Evolutionary conservation across 169 alveolate genomes (phyloP), one percentile per base, ranked within the genome.

Genomic region (Plasmodium berghei): DNA sequence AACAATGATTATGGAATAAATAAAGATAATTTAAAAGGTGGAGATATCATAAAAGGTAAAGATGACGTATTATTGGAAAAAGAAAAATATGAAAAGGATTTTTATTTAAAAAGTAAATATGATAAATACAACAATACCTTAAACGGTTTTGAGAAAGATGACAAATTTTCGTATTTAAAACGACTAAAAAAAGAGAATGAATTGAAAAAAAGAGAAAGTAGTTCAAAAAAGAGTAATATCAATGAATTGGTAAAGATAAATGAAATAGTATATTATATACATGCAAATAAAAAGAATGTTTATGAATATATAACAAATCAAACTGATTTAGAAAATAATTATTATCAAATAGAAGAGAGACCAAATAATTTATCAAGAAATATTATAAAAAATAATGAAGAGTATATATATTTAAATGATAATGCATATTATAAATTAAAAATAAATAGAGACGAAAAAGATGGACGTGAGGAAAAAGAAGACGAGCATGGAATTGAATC

Each of bases 271-370:
- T 80, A 66, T 80, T 80, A 80, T 70, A 66, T 80, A 34, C 90
- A 80, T 70, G 90, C 90, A 9, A 80, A 80, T 24, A 80, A 67
- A 48, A 80, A 64, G 24, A 80, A 80, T 80, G 83, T 80, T 18
- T 80, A 80, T 80, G 90, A 80, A 66, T 80, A 80, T 67, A 66
- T 80, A 66, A 80, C 67, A 18, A 80, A 80, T 40, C 90, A 80
- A 64, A 80, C 72, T 0, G 90, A 80, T 80, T 66, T 80, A 67
- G 90, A 80, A 61, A 80, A 80, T 58, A 80, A 56, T 42, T 80
- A 80, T 66, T 80, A 80, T 80, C 90, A 80, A 70, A 80, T 80
- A 26, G 90, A 80, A n/a, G 90, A 80, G 63, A 80, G 66, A 48
- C 90, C 90, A 14, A 56, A 48, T 42, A 58, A 61, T 18, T 12